Evolutionary conservation across 768 basidiomycete genomes (phyloP).

Genomic region (Trametes punicea): DNA sequence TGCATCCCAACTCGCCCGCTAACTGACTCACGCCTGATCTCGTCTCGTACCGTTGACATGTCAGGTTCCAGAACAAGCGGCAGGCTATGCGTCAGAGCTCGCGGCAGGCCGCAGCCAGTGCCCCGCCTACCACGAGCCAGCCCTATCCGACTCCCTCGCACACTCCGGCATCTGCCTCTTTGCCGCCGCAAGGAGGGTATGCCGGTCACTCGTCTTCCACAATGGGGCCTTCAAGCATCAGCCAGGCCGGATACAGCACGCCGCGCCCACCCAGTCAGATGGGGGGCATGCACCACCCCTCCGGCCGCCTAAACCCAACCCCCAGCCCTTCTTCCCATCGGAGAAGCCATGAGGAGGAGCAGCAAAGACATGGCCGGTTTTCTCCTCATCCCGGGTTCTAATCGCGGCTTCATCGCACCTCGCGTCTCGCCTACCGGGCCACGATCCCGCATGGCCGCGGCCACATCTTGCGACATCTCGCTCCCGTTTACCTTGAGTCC

Average conservation of each 20-base stretch:
- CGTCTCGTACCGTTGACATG: constrained; percentile 23
- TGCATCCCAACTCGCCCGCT: background rate
- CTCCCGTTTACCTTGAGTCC: background rate
- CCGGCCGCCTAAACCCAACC: constrained; percentile 23
- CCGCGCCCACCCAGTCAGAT: constrained; percentile 16
- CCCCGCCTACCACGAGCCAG: constrained; percentile 28
- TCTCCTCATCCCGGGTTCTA: constrained; percentile 17
- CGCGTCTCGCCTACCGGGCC: constrained; percentile 12
- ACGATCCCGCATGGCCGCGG: constrained; percentile 4
- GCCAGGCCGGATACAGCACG: constrained; percentile 20
- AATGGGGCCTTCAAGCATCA: constrained; percentile 15
- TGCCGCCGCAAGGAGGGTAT: constrained; percentile 10
- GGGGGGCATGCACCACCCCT: constrained; percentile 16
- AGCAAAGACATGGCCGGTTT: constrained; percentile 17
- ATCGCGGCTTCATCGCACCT: constrained; percentile 20
- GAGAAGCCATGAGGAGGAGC: constrained; percentile 25
- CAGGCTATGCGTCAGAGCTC: constrained; percentile 80
- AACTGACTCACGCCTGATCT: constrained; percentile 18
- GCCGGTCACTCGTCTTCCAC: constrained; percentile 7
- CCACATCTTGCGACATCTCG: background rate
- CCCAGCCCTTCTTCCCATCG: constrained; percentile 25
- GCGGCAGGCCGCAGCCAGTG: constrained; percentile 53
- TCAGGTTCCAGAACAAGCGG: constrained; percentile 85
- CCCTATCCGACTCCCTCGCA: constrained; percentile 25
- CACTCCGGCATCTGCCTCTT: constrained; percentile 11